phyloP scores from a whole-genome alignment of 2,329 filamentous ascomycete genomes.

The Trichoderma sp. region DNA sequence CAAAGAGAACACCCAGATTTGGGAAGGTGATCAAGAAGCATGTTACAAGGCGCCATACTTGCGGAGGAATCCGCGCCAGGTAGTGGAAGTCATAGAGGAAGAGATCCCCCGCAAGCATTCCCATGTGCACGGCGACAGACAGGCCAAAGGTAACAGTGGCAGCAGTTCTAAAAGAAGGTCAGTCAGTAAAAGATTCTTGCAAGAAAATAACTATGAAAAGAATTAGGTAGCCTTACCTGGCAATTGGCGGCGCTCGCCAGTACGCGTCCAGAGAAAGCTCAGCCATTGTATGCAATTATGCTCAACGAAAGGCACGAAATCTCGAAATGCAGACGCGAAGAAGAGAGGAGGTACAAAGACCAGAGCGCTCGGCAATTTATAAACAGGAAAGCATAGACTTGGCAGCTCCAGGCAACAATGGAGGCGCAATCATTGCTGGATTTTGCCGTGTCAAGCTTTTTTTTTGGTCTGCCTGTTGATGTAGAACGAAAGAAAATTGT shows the following conservation, averaged over 20 bases:
- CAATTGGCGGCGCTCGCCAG: conserved; percentile 47
- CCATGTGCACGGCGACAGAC: conserved; percentile 62
- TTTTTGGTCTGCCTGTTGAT: conserved; percentile 29
- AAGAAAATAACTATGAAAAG: too few species aligned
- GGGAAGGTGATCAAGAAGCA: conserved; percentile 48
- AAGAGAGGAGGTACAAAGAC: conserved; percentile 16
- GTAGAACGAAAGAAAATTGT: conserved; percentile 30
- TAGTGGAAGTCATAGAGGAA: conserved; percentile 57
- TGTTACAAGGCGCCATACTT: conserved; percentile 50
- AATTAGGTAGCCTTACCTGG: conserved; percentile 44
- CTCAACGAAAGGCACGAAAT: conserved; percentile 30
- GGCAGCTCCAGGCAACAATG: conserved; percentile 37
- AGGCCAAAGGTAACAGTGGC: conserved; percentile 64
- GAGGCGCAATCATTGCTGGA: conserved; percentile 40
- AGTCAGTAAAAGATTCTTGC: conserved; percentile 32
- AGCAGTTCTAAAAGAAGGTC: conserved; percentile 59
- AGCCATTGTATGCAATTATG: conserved; percentile 43
- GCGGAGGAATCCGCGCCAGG: conserved; percentile 56
- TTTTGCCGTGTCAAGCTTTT: conserved; percentile 41
- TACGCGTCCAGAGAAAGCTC: conserved; percentile 42
- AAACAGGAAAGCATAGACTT: conserved; percentile 32
- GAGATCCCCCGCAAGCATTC: conserved; percentile 54
- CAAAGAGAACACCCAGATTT: conserved; percentile 62
- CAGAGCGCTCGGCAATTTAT: conserved; percentile 27
- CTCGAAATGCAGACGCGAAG: conserved; percentile 8